phyloP scores from a whole-genome alignment of 2,329 filamentous ascomycete genomes.

The Penicillium janthinellum region DNA sequence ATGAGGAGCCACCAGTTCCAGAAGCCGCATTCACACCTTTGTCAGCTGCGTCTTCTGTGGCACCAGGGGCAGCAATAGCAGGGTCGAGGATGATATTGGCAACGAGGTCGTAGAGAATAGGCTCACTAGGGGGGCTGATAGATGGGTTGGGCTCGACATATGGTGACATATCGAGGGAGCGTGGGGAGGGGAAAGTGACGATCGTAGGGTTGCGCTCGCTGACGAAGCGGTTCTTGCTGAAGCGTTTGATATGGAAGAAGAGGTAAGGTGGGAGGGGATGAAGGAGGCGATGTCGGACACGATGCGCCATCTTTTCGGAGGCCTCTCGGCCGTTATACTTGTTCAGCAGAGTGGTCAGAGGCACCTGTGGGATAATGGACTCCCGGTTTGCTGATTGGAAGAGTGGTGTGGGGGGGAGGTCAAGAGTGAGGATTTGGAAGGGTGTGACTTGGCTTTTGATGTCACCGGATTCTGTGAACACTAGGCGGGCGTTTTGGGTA shows the following conservation, averaged over 20 bases:
- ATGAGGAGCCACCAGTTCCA: conserved; percentile 40
- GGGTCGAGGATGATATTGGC: conserved; percentile 75
- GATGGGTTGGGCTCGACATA: conserved; percentile 87
- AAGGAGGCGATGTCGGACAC: conserved; percentile 83
- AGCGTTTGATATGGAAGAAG: conserved; percentile 94
- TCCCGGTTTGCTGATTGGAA: conserved; percentile 94
- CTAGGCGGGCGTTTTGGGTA: conserved; percentile 74
- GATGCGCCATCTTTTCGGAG: conserved; percentile 85
- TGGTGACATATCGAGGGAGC: conserved; percentile 80
- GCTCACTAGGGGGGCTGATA: conserved; percentile 71
- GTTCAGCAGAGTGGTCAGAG: conserved; percentile 76
- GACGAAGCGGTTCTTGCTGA: conserved; percentile 95
- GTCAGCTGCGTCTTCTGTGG: conserved; percentile 44
- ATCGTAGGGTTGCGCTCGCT: conserved; percentile 96
- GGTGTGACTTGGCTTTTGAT: conserved; percentile 76
- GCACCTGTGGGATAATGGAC: conserved; percentile 84
- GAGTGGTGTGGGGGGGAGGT: conserved; percentile 85
- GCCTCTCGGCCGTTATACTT: conserved; percentile 91
- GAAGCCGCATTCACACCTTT: conserved; percentile 42
- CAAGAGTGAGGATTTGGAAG: conserved; percentile 90
- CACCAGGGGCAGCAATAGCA: conserved; percentile 66
- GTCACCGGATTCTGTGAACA: conserved; percentile 86
- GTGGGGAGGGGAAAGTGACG: conserved; percentile 87
- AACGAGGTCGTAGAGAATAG: conserved; percentile 92
- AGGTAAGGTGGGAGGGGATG: conserved; percentile 91